phyloP scores from a whole-genome alignment of 2,329 filamentous ascomycete species.

The Rutstroemia sp. region DNA sequence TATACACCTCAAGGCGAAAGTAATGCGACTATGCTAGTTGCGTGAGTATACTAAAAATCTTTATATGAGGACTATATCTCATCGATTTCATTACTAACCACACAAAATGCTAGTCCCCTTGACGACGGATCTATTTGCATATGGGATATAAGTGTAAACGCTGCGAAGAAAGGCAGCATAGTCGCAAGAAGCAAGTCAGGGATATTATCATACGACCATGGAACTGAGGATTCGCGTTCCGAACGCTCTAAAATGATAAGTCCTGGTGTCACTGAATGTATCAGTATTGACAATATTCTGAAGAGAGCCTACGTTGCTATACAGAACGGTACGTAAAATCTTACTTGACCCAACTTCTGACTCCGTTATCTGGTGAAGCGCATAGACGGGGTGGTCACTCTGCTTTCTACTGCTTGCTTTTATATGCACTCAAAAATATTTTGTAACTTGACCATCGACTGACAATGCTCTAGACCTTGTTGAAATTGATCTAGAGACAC shows the following conservation, averaged over 20 bases:
- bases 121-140: constrained; percentile 84
- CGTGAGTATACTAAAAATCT: constrained; percentile 25
- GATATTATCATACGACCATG: constrained; percentile 53
- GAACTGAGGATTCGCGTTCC: constrained; percentile 35
- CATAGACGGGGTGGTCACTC: too few species aligned
- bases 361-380: too few species aligned
- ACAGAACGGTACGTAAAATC: constrained; percentile 48
- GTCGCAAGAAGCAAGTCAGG: constrained; percentile 58
- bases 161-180: constrained; percentile 51
- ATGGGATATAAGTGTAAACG: constrained; percentile 65
- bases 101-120: constrained; percentile 41
- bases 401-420: not conserved
- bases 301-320: constrained; percentile 74
- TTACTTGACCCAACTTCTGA: not conserved
- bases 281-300: constrained; percentile 64
- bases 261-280: constrained; percentile 69
- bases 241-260: constrained; percentile 58
- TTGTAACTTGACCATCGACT: not conserved
- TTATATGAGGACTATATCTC: not conserved
- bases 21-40: constrained; percentile 54
- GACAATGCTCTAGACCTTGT: constrained; percentile 48
- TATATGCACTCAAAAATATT: not conserved
- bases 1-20: constrained; percentile 49
- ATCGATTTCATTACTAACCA: not conserved
- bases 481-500: constrained; percentile 71